Evolutionary conservation across 2,329 filamentous ascomycete species (phyloP), one percentile per base, ranked within the genome.

Genomic region (Elsinoe fawcettii): DNA sequence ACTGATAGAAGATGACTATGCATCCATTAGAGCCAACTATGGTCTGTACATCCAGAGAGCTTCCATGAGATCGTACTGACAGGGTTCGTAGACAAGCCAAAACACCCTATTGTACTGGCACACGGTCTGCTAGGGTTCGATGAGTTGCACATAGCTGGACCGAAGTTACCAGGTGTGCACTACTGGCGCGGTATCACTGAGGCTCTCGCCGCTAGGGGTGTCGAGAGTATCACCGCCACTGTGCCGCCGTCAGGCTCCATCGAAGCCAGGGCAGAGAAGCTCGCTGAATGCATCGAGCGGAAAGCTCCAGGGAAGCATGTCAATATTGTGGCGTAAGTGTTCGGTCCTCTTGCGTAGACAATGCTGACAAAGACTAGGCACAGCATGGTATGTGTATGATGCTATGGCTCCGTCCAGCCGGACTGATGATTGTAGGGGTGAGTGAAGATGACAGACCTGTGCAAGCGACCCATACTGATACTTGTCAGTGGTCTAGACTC

Each of bases 121-220:
- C 82, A 85, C 69, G 82, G 82, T n/a, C 73, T 85, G 9, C 70
- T 85, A 18, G 82, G 82, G n/a, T 85, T 85, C 66, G 80, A 84
- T 62, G 81, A 85, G 65, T 67, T 85, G 8, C 79, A 75, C 14
- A 60, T 68, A 7, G 79, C 74, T 2, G 81, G 81, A 0, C 68
- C 69, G 11, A 71, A 73, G 36, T 67, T 84, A 5, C 82, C 82
- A 0, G 79, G 80, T 0, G 73, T 85, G 20, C 77, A 82, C 56
- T 85, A 85, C 66, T 85, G 82, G 82, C 76, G 81, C 44, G 82
- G 82, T 1, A 84, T 85, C 34, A 78, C 74, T 25, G 79, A 84
- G 62, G 82, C 80, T 6, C 66, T 84, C 23, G 71, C 72, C 2
- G 71, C 75, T 32, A 80, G 80, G 62, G 78, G 77, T 2, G 75